Conservation (phyloP, 192 early-diverging fungal genomes). For the Linnemannia schmuckeri region DNA sequence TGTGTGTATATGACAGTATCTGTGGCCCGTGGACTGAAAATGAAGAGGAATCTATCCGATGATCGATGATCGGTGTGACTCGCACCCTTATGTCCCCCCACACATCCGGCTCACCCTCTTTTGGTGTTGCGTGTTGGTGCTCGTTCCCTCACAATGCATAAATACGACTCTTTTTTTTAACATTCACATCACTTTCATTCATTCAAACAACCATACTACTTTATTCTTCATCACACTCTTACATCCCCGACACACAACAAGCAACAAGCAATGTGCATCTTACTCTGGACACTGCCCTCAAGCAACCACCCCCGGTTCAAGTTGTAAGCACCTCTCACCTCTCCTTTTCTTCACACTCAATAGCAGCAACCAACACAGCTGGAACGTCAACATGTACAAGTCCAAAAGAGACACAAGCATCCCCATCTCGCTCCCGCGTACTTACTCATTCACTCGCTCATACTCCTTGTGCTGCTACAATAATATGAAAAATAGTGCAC, state of each 20-base stretch:
- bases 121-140: background rate
- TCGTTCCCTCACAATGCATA: background rate
- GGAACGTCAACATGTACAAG: background rate
- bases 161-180: background rate
- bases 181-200: background rate
- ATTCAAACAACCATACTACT: too few relatives aligned
- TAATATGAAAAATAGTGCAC: constrained; percentile 43
- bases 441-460: background rate
- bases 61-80: background rate
- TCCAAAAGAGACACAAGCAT: background rate
- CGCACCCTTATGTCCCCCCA: background rate
- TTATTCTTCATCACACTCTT: background rate
- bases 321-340: constrained; percentile 10
- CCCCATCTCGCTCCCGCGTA: background rate
- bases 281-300: constrained; percentile 52
- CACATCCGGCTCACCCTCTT: background rate
- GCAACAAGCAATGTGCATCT: constrained; percentile 41
- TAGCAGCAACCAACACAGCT: background rate
- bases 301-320: constrained; percentile 55
- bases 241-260: background rate
- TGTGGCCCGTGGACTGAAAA: too few relatives aligned
- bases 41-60: background rate
- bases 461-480: background rate
- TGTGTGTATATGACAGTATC: too few relatives aligned
- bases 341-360: too few relatives aligned